Evolutionary conservation across 495 filamentous ascomycete genomes (phyloP), one percentile per base, ranked within the genome.

Genomic region (Clohesyomyces aquaticus): DNA sequence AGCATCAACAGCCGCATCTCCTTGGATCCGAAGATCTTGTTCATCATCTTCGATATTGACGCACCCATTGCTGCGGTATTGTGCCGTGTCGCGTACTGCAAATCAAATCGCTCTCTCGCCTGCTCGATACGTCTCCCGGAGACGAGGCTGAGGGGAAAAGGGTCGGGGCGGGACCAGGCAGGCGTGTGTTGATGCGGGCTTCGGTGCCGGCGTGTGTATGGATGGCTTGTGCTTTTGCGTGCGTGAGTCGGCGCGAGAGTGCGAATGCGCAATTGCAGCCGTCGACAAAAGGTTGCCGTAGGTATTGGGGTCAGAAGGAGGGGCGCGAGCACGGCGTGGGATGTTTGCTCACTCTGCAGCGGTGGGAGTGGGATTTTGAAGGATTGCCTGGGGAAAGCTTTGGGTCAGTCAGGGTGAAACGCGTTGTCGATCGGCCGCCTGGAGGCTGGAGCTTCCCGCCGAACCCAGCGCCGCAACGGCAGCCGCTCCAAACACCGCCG

Each of bases 1-100:
- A 98, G 82, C 94, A 98, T 98, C 70, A 98, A 80, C 75, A 98
- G 85, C 66, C 94, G 88, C 90, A 98, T 96, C 78, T 98, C 95
- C 80, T 96, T 95, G 52, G 93, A 94, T 77, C 94, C 95, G 78
- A 98, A 97, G 76, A 98, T 91, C 87, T 95, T 97, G 78, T 85
- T 86, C 87, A 96, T 89, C 79, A 93, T 88, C 79, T 93, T 95
- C 60, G 88, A 91, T 68, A 93, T 83, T 75, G 83, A 81, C 63
- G 82, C 89, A 72, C 91, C 91, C 91, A 95, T 95, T 26, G 18
- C 67, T 60, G 32, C 60, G 48, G 2, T 48, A 16, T 22, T 3
- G 53, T 49, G 21, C 3, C 45, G 10, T 49, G 41, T 9, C 27
- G 25, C 49, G 49, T 12, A n/a, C n/a, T n/a, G n/a, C n/a, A n/a